Evolutionary conservation across 768 basidiomycete genomes (phyloP).

Genomic region (Aureoboletus auriporus): DNA sequence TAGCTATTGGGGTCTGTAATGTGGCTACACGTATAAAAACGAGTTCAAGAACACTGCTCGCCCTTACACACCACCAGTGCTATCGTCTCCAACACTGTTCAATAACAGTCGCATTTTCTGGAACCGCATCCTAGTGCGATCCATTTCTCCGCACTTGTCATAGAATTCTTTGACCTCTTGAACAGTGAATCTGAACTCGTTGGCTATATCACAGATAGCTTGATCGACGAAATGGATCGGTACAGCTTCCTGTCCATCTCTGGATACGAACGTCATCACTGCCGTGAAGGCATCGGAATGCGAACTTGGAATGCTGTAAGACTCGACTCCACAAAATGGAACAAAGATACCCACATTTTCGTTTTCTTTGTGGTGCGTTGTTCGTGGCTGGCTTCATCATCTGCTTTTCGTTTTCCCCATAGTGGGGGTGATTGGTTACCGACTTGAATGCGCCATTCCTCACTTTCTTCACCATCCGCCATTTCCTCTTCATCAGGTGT

Average conservation of each 20-base stretch:
- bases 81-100: conserved; percentile 23
- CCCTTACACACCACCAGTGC: conserved; percentile 4
- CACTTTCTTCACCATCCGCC: conserved; percentile 52
- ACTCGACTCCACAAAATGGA: neutral
- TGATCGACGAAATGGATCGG: conserved; percentile 64
- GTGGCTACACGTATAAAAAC: neutral
- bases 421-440: conserved; percentile 59
- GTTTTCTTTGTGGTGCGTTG: conserved; percentile 37
- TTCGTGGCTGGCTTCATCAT: conserved; percentile 34
- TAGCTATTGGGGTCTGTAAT: neutral
- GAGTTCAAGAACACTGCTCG: neutral
- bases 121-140: conserved; percentile 59
- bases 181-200: conserved; percentile 63
- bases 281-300: neutral
- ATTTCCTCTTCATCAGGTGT: conserved; percentile 64
- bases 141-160: conserved; percentile 69
- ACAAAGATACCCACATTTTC: conserved; percentile 36
- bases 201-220: conserved; percentile 61
- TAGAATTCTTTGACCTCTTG: conserved; percentile 80
- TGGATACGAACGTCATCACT: conserved; percentile 3
- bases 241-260: conserved; percentile 4
- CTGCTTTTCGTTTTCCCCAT: conserved; percentile 63
- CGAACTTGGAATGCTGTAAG: conserved; percentile 2
- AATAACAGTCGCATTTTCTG: conserved; percentile 57
- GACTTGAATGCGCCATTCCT: conserved; percentile 64